A percentile compares a stretch with the other conserved stretches of the same genome.
Evolutionary conservation across 352 stramenopile species (phyloP).

Genomic region (Phytophthora tentaculata): DNA sequence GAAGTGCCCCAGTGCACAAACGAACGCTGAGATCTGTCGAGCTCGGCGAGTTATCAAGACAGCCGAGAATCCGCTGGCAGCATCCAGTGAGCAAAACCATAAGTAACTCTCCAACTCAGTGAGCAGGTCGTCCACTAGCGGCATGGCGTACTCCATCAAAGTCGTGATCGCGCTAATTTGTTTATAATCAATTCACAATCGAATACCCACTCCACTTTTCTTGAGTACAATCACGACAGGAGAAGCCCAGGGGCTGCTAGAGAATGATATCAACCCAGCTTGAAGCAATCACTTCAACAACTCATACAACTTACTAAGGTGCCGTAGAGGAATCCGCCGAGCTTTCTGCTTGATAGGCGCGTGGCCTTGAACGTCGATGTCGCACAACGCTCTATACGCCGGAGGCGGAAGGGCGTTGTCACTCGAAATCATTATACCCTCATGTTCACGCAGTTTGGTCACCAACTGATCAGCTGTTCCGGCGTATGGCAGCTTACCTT

Average conservation of each 20-base stretch:
- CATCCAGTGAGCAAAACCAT: neutral
- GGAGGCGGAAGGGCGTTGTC: neutral
- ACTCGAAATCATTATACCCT: neutral
- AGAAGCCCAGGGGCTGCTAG: neutral
- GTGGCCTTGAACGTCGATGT: conserved; percentile 3
- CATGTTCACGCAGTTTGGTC: neutral
- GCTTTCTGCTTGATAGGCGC: neutral
- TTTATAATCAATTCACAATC: conserved; percentile 5
- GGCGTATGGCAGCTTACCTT: neutral
- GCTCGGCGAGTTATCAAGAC: conserved; percentile 7
- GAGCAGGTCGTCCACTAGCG: neutral
- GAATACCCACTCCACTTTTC: conserved; percentile 2
- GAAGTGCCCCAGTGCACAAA: neutral
- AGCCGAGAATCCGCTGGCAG: conserved; percentile 1
- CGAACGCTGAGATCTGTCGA: neutral
- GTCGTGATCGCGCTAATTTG: neutral
- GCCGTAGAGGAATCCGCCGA: neutral
- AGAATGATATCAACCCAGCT: neutral
- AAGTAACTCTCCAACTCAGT: neutral
- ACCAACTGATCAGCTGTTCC: neutral
- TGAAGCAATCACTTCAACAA: neutral
- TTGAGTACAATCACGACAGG: neutral
- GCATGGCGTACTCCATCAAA: neutral
- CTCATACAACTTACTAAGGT: neutral
- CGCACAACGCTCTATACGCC: neutral